Evolutionary conservation across 805 yeast species (phyloP), one percentile per base, ranked within the genome.

Genomic region (Wickerhamomyces strasburgensis): DNA sequence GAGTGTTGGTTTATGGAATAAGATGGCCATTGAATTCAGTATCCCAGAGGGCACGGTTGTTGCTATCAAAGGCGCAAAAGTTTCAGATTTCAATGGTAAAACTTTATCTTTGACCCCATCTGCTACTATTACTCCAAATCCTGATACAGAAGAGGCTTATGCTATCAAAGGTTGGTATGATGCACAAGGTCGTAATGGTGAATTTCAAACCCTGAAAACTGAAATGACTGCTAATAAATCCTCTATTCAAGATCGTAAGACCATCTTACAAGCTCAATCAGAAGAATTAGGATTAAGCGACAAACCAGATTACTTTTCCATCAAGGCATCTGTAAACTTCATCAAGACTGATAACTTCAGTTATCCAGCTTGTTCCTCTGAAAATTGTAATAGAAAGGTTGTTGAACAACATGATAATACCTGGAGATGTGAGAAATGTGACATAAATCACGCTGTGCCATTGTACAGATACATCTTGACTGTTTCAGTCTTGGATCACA

Each of bases 401-500:
- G 65, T 83, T 30, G 85, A 85, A 53, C 80, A 73, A 38, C 68
- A 75, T 23, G 81, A 76, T 53, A 86, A 83, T 11, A 68, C 80
- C 14, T 89, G 95, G 95, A 77, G 95, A 60, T 93, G 98, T 68
- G 98, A 89, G 58, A 83, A 82, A 58, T 89, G 98, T 71, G 81
- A 85, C 51, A 67, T 73, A 38, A 74, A 73, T 44, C 80, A 75
- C 54, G 68, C 72, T 3, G 71, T 68, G 32, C 97, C 98, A 14
- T 65, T 71, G 33, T 80, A 84, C 65, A 75, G 98, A 58, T 93
- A 84, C 50, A 78, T 88, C 36, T 60, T 90, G 49, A 80, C 82
- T n/a, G 59, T 78, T 31, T 75, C 86, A 3, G 73, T 88, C n/a
- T 70, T 79, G 52, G 98, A 93, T 60, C 68, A 70, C 48, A 73